Evolutionary conservation across 163 green algal genomes (phyloP).

Genomic region (Trebouxiophyceae sp.): DNA sequence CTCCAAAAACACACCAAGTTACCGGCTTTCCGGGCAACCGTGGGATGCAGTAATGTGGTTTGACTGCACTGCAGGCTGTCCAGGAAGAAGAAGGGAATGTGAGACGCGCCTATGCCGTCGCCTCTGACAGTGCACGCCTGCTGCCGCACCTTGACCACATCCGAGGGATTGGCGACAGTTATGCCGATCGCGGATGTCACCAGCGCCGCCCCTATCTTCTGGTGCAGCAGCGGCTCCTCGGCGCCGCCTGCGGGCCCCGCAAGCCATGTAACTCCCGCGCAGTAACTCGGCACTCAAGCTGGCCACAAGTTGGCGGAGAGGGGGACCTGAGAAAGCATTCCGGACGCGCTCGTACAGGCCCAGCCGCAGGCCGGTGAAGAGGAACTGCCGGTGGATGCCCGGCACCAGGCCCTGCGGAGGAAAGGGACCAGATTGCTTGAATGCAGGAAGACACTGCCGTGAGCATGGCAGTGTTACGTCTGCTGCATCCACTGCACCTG

Average conservation of each 20-base stretch:
- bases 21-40: no score
- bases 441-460: no score
- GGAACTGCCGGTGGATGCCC: conserved; percentile 81
- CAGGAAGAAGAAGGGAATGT: no score
- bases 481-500: no score
- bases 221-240: neutral
- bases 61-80: neutral
- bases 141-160: conserved; percentile 17
- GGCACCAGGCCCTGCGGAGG: conserved; percentile 15
- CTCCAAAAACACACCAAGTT: no score
- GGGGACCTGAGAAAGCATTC: neutral
- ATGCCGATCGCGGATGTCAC: conserved; percentile 18
- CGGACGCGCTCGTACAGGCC: conserved; percentile 73
- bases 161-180: conserved; percentile 16
- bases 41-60: no score
- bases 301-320: no score
- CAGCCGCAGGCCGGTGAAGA: conserved; percentile 93
- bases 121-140: neutral
- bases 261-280: no score
- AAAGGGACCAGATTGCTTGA: neutral
- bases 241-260: conserved; percentile 3
- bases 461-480: no score
- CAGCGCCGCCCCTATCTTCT: conserved; percentile 13
- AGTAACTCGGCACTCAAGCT: no score
- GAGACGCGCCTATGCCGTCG: no score